A percentile compares a stretch with the other conserved stretches of the same genome.
Evolutionary conservation across 495 filamentous ascomycete genomes (phyloP).

Genomic region (Platismatia glauca): DNA sequence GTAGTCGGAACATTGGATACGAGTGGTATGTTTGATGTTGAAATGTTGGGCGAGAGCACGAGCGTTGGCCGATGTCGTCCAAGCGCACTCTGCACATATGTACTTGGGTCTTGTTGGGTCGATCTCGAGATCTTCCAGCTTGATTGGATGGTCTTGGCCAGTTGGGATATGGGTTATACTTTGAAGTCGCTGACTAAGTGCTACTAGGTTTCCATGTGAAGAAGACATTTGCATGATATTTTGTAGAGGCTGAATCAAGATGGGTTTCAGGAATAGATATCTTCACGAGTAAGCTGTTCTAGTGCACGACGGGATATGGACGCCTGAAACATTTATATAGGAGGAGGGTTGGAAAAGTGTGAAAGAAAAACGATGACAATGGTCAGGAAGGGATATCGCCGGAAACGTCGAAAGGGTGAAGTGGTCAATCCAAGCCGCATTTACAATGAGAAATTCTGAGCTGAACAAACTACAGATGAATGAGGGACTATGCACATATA

Average conservation of each 20-base stretch:
- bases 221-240: background rate
- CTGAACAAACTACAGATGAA: background rate
- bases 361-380: background rate
- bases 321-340: background rate
- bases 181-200: constrained; percentile 1
- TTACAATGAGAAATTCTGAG: background rate
- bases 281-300: background rate
- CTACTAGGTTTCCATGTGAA: background rate
- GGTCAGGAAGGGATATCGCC: background rate
- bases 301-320: background rate
- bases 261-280: background rate
- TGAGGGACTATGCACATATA: background rate
- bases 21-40: background rate
- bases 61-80: background rate
- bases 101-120: background rate
- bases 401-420: background rate
- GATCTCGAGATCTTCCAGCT: background rate
- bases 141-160: background rate
- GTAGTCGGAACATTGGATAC: background rate
- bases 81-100: constrained; percentile 11
- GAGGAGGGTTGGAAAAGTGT: background rate
- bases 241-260: background rate
- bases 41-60: constrained; percentile 1
- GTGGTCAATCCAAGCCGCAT: background rate
- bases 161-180: background rate